These are phyloP conservation scores for Hanseniaspora nectarophila DNA, from an alignment of 805 yeast species.

Conservation along the genomic window DNA sequence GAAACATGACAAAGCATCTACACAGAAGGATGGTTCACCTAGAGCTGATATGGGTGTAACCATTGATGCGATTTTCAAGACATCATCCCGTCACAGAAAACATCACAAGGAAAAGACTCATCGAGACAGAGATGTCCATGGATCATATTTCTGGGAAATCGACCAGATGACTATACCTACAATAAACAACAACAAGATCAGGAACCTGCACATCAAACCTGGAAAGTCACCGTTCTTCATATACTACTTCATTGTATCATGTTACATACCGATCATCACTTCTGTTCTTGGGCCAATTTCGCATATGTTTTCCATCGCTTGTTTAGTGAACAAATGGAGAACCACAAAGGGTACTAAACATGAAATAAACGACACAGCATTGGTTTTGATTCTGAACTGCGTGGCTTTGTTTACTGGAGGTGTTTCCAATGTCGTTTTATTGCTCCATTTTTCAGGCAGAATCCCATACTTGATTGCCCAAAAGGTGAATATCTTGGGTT, in stretches of 20 bases:
- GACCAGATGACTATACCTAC: conserved; percentile 10
- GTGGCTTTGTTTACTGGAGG: conserved; percentile 54
- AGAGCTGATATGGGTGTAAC: no score
- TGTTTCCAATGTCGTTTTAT: conserved; percentile 53
- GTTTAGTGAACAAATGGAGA: conserved; percentile 62
- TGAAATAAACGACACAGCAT: conserved; percentile 28
- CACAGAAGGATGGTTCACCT: no score
- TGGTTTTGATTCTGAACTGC: conserved; percentile 47
- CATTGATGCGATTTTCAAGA: not conserved
- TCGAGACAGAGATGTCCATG: not conserved
- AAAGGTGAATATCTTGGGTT: conserved; percentile 47
- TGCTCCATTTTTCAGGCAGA: conserved; percentile 54
- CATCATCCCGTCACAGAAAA: not conserved
- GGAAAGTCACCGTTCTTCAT: conserved; percentile 10
- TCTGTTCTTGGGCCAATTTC: conserved; percentile 74
- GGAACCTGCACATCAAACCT: conserved; percentile 6
- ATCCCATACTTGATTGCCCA: conserved; percentile 53
- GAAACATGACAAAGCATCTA: not conserved
- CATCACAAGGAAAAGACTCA: not conserved
- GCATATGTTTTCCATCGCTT: conserved; percentile 59
- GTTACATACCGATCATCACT: conserved; percentile 61
- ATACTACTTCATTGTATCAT: conserved; percentile 55
- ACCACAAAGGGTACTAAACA: conserved; percentile 22
- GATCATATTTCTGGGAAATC: conserved; percentile 7
- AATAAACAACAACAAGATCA: conserved; percentile 2